Percentiles rank a stretch among this genome's conserved stretches.
These are phyloP conservation scores for Quillaja saponaria DNA, from an alignment of 306 rosid genomes.

Conservation along the genomic window DNA sequence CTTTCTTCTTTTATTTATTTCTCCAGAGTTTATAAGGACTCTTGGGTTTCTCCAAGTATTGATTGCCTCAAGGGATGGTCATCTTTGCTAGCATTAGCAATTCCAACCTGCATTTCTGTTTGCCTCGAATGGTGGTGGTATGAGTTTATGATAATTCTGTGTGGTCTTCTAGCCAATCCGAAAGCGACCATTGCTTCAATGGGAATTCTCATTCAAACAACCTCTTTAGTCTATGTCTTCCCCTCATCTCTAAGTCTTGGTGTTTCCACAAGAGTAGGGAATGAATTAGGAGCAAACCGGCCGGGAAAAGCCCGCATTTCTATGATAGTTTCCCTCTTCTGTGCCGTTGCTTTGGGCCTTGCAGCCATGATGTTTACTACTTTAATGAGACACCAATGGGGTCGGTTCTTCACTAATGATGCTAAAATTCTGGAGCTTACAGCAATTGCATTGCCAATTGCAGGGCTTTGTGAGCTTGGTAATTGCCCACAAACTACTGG, in stretches of 20 bases:
- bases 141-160: constrained; percentile 82
- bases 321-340: constrained; percentile 63
- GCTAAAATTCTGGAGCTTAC: constrained; percentile 63
- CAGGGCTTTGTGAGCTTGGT: constrained; percentile 89
- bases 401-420: constrained; percentile 70
- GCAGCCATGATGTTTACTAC: constrained; percentile 66
- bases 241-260: constrained; percentile 85
- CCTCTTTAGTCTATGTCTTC: constrained; percentile 78
- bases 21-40: constrained; percentile 72
- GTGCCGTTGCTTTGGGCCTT: constrained; percentile 63
- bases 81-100: constrained; percentile 57
- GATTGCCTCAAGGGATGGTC: constrained; percentile 86
- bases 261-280: constrained; percentile 80
- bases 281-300: constrained; percentile 76
- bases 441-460: constrained; percentile 73
- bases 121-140: constrained; percentile 99
- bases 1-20: constrained; percentile 61
- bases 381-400: constrained; percentile 80
- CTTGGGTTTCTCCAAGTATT: constrained; percentile 76
- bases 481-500: constrained; percentile 95
- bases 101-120: constrained; percentile 90
- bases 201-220: constrained; percentile 93
- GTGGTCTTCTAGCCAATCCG: constrained; percentile 77
- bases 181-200: constrained; percentile 82
- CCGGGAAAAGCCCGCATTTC: constrained; percentile 73